Base-by-base conservation (phyloP, 148 eudicot species). In the Beta vulgaris region DNA sequence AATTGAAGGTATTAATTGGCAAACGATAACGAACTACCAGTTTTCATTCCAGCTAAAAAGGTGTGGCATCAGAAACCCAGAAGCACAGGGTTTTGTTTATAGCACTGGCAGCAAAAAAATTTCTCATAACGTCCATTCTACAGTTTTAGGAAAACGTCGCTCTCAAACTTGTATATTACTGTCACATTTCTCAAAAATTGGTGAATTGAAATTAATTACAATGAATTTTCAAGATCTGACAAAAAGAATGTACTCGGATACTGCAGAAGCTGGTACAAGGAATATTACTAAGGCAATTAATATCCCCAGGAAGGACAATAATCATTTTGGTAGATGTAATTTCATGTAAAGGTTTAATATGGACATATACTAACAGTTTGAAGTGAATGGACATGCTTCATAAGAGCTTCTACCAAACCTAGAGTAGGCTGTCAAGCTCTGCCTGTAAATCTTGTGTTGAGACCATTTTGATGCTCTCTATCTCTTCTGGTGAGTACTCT, bases 351-450 rank as follows among this genome's bases (percentile, higher is more conserved):
- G 43, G n/a, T 64, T 64, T 64, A 37, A 37, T 64, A 64, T 64
- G 68, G 37, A 37, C 68, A 64, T 12, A 11, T 36, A 23, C 68
- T 37, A 37, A 64, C 28, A 63, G 44, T 58, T 13, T 14, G 14
- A 61, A 5, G 66, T 16, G 7, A 29, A 11, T 34, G 21, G 37
- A 23, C 12, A 16, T 60, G 66, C 39, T 62, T 32, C 14, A 34
- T 34, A 6, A 7, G 26, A 32, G 25, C 68, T 64, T 1, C 21
- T 23, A 11, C 23, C 48, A 75, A 68, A 11, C 35, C 81, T 87
- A 89, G 57, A 91, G 81, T 28, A 90, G 82, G 73, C 81, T 81
- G 79, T 92, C 97, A 35, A 95, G 99, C 72, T 95, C 91, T 10
- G 87, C 80, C 74, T 90, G 87, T 84, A 95, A 81, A 75, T 92